phyloP scores from a whole-genome alignment of 169 alveolate species.

The Hepatocystis sp. region DNA sequence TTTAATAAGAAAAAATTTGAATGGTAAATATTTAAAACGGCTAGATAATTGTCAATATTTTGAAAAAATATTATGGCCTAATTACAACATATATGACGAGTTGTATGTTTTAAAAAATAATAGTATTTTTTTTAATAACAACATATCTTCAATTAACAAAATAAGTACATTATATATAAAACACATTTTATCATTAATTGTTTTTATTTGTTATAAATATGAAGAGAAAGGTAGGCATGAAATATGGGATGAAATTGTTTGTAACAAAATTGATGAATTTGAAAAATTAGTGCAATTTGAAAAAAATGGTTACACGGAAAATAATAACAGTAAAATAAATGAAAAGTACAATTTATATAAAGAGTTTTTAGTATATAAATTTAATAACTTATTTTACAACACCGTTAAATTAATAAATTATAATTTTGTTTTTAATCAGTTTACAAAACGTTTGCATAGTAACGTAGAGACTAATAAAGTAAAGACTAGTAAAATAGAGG shows the following conservation, averaged over 20 bases:
- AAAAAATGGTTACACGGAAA: conserved; percentile 1
- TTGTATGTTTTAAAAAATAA: conserved; percentile 23
- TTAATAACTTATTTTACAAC: conserved; percentile 59
- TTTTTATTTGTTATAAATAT: conserved; percentile 73
- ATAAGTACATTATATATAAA: conserved; percentile 21
- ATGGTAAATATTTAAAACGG: conserved; percentile 40
- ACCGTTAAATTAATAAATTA: conserved; percentile 53
- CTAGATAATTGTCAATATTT: conserved; percentile 68
- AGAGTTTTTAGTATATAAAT: conserved; percentile 47
- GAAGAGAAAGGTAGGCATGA: conserved; percentile 73
- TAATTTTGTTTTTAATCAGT: conserved; percentile 53
- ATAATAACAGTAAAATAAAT: conserved; percentile 14
- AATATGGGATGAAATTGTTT: conserved; percentile 73
- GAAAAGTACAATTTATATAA: conserved; percentile 50
- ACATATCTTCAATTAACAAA: neutral
- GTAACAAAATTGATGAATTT: conserved; percentile 64
- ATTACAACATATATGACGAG: conserved; percentile 51
- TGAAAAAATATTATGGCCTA: conserved; percentile 61
- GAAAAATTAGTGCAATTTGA: conserved; percentile 58
- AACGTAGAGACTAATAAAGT: no score
- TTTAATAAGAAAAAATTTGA: conserved; percentile 45
- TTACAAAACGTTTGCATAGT: neutral
- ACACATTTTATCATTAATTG: conserved; percentile 46
- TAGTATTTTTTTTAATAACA: conserved; percentile 25
- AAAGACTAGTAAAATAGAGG: no score